Evolutionary conservation across 148 eudicot species (phyloP).

Genomic region (Hydrangea macrophylla): DNA sequence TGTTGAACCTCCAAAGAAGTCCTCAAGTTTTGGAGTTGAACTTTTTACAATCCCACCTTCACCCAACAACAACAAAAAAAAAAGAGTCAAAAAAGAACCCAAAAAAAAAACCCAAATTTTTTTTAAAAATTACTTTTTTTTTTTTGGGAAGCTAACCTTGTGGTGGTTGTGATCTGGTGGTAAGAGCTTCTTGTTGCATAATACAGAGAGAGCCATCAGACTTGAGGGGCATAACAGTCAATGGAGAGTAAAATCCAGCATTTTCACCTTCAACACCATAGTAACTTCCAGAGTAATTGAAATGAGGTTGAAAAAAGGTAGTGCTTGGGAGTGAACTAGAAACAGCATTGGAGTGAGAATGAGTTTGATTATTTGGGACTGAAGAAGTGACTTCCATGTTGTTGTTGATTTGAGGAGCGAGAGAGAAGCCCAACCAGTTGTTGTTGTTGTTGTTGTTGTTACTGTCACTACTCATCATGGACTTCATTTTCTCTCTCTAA

Average conservation of each 20-base stretch:
- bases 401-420: constrained; percentile 29
- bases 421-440: constrained; percentile 52
- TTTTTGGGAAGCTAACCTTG: constrained; percentile 60
- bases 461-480: constrained; percentile 17
- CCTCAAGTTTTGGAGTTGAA: constrained; percentile 73
- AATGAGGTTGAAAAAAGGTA: constrained; percentile 30
- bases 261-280: constrained; percentile 45
- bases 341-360: constrained; percentile 17
- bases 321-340: constrained; percentile 27
- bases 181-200: constrained; percentile 51
- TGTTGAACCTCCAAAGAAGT: constrained; percentile 71
- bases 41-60: constrained; percentile 54
- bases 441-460: constrained; percentile 14
- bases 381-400: constrained; percentile 43
- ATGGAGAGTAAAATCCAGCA: constrained; percentile 38
- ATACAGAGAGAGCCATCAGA: constrained; percentile 87
- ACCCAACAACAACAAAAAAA: constrained; percentile 11
- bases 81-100: background rate
- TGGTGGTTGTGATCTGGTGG: constrained; percentile 43
- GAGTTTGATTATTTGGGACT: constrained; percentile 21
- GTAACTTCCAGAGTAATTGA: constrained; percentile 32
- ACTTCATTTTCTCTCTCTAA: constrained; percentile 18
- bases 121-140: too few species aligned
- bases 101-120: background rate
- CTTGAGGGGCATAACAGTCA: constrained; percentile 82